Percentiles rank a stretch among this genome's conserved stretches.
These are phyloP conservation scores for Coemansia sp. DNA, from an alignment of 371 early-diverging fungal genomes.

Conservation along the genomic window DNA sequence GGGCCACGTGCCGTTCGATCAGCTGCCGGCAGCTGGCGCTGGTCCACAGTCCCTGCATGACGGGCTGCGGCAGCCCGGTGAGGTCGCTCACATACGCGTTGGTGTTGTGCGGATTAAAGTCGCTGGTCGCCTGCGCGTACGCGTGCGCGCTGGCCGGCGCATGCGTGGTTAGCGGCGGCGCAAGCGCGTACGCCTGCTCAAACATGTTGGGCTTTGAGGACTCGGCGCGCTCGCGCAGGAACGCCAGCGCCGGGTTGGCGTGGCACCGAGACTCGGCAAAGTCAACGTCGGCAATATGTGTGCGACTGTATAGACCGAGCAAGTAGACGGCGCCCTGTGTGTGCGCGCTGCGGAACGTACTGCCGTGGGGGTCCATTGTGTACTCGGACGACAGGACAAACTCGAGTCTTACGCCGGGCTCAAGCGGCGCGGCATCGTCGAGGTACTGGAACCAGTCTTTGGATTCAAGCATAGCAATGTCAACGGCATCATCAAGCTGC, in stretches of 20 bases:
- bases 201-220: slow-evolving; percentile 7
- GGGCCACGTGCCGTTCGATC: slow-evolving; percentile 89
- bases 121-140: slow-evolving; percentile 84
- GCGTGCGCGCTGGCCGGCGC: slow-evolving; percentile 69
- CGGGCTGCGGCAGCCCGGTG: slow-evolving; percentile 83
- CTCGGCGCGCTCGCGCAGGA: slow-evolving; percentile 20
- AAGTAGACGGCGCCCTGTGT: slow-evolving; percentile 75
- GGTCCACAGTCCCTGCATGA: slow-evolving; percentile 97
- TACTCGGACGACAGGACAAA: slow-evolving; percentile 75
- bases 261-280: slow-evolving; percentile 58
- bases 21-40: slow-evolving; percentile 88
- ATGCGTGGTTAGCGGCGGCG: slow-evolving; percentile 71
- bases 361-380: slow-evolving; percentile 64
- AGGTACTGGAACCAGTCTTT: slow-evolving; percentile 88
- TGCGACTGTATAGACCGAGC: slow-evolving; percentile 44
- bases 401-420: slow-evolving; percentile 67
- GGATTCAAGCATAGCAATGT: slow-evolving; percentile 76
- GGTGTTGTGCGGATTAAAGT: slow-evolving; percentile 93
- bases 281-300: slow-evolving; percentile 76
- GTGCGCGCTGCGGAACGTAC: slow-evolving; percentile 60
- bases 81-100: slow-evolving; percentile 92
- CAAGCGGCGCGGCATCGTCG: slow-evolving; percentile 60
- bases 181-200: slow-evolving; percentile 73
- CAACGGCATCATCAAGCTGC: slow-evolving; percentile 65
- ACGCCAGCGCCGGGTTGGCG: slow-evolving; percentile 44